Evolutionary conservation across 2,329 filamentous ascomycete genomes (phyloP).

Genomic region (Zalaria sp.): DNA sequence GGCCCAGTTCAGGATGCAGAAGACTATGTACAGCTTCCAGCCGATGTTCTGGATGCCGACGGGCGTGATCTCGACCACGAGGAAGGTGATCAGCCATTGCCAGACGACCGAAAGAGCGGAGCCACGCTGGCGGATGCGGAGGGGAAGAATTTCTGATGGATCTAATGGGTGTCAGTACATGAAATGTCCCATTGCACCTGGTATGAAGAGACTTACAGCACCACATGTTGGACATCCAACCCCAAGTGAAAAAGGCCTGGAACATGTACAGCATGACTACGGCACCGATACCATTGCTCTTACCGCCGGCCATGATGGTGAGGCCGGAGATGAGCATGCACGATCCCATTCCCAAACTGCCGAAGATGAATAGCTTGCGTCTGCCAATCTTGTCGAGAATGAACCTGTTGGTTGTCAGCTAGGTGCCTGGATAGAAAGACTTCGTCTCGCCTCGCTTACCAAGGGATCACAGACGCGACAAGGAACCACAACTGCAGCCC

Average conservation of each 20-base stretch:
- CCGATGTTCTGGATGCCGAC: slow-evolving; percentile 44
- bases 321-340: slow-evolving; percentile 25
- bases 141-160: slow-evolving; percentile 10
- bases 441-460: no score
- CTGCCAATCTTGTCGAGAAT: slow-evolving; percentile 24
- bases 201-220: slow-evolving; percentile 5
- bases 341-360: slow-evolving; percentile 26
- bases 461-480: not conserved
- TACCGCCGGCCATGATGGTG: not conserved
- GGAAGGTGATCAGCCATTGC: slow-evolving; percentile 41
- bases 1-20: slow-evolving; percentile 32
- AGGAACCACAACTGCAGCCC: not conserved
- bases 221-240: slow-evolving; percentile 11
- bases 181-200: not conserved
- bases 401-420: not conserved
- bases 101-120: slow-evolving; percentile 13
- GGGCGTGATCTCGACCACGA: slow-evolving; percentile 43
- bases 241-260: slow-evolving; percentile 20
- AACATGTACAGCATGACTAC: slow-evolving; percentile 23
- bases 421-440: no score
- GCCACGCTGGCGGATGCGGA: slow-evolving; percentile 10
- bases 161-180: slow-evolving; percentile 2
- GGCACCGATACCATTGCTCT: slow-evolving; percentile 12
- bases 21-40: slow-evolving; percentile 39
- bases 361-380: slow-evolving; percentile 26